phyloP scores from a whole-genome alignment of 371 early-diverging fungal species.

The Cokeromyces recurvatus region DNA sequence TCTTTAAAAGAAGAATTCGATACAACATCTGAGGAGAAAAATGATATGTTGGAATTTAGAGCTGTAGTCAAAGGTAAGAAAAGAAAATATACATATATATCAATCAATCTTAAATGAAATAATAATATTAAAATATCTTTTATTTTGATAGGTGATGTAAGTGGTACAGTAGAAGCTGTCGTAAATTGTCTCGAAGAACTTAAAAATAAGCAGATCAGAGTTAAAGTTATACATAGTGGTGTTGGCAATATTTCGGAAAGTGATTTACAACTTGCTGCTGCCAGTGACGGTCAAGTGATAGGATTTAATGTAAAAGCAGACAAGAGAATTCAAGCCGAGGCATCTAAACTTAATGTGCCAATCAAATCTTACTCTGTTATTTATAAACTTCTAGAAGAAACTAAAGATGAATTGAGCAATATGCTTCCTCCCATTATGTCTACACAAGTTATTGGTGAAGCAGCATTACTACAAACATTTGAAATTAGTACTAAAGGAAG shows the following conservation, averaged over 20 bases:
- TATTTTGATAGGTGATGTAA: constrained; percentile 78
- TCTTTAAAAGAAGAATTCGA: constrained; percentile 13
- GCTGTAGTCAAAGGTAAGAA: constrained; percentile 59
- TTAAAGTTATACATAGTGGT: constrained; percentile 70
- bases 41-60: constrained; percentile 45
- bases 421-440: constrained; percentile 75
- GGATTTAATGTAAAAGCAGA: constrained; percentile 87
- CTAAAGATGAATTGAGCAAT: constrained; percentile 74
- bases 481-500: constrained; percentile 69
- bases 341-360: constrained; percentile 57
- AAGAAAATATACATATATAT: no score
- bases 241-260: constrained; percentile 85
- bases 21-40: constrained; percentile 20
- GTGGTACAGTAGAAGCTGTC: constrained; percentile 93
- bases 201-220: constrained; percentile 72
- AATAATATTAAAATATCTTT: not conserved
- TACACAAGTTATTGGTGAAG: constrained; percentile 83
- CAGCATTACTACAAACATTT: constrained; percentile 81
- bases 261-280: constrained; percentile 71
- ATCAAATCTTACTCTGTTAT: constrained; percentile 77
- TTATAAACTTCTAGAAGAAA: constrained; percentile 85
- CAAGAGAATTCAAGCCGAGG: constrained; percentile 63
- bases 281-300: constrained; percentile 66
- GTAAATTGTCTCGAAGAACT: constrained; percentile 71
- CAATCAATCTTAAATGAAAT: not conserved